phyloP scores from a whole-genome alignment of 2,329 filamentous ascomycete genomes.

The Colletotrichum caudatum region DNA sequence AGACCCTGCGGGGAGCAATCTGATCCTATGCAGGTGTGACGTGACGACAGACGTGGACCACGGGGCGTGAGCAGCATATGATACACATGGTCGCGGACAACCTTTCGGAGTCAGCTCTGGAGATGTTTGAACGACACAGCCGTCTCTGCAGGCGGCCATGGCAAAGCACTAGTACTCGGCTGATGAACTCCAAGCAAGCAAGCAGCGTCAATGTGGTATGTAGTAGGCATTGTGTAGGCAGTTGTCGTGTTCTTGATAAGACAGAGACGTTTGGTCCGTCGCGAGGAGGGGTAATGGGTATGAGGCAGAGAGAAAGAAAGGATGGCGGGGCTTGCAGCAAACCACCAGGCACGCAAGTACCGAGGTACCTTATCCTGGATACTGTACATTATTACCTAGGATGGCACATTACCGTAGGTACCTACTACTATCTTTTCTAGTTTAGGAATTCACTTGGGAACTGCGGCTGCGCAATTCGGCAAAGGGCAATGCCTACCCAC shows the following conservation, averaged over 20 bases:
- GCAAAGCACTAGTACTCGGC: not conserved
- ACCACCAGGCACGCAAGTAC: slow-evolving; percentile 1
- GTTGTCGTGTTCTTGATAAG: not conserved
- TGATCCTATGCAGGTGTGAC: slow-evolving; percentile 37
- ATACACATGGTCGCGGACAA: not conserved
- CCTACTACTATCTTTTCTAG: not conserved
- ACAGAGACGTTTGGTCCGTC: slow-evolving; percentile 9
- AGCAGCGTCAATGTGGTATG: not conserved
- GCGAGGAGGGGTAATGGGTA: slow-evolving; percentile 33
- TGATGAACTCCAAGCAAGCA: not conserved
- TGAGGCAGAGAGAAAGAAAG: slow-evolving; percentile 35
- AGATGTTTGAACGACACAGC: not conserved
- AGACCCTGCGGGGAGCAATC: slow-evolving; percentile 39
- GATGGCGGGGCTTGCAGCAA: slow-evolving; percentile 37
- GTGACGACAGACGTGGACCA: slow-evolving; percentile 35
- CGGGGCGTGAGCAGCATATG: not conserved
- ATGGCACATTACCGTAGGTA: not conserved
- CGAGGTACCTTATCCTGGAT: not conserved
- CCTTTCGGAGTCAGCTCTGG: not conserved
- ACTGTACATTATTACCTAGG: too few relatives aligned
- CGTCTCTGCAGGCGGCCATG: not conserved
- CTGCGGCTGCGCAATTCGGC: too few relatives aligned
- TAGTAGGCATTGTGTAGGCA: not conserved
- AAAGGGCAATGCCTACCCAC: too few relatives aligned
- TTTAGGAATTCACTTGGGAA: too few relatives aligned